Evolutionary conservation across 2,329 filamentous ascomycete genomes (phyloP).

Genomic region (Dryadomyces quercus-mongolicae): DNA sequence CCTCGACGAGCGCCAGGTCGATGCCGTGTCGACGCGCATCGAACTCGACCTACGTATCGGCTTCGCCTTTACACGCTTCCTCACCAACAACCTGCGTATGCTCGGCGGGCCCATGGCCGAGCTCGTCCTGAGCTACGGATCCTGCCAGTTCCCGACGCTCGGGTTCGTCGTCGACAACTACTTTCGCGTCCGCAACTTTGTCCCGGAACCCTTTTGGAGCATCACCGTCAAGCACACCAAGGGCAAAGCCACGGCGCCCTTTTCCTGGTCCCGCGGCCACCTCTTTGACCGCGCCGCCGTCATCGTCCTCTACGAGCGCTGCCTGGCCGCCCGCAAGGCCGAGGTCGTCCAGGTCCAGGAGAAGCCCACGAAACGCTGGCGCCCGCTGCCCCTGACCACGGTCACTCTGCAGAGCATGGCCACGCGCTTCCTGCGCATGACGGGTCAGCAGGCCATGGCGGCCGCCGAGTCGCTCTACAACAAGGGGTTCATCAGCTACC

Average conservation of each 20-base stretch:
- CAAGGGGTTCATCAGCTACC: constrained; percentile 94
- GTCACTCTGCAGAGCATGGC: constrained; percentile 96
- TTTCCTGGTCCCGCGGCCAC: constrained; percentile 69
- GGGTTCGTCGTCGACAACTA: constrained; percentile 97
- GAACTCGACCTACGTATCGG: constrained; percentile 90
- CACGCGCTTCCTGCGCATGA: constrained; percentile 79
- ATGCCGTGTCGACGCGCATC: constrained; percentile 78
- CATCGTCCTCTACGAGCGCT: constrained; percentile 74
- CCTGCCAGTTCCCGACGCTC: constrained; percentile 92
- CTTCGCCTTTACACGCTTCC: constrained; percentile 80
- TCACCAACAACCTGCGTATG: constrained; percentile 64
- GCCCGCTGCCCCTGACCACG: constrained; percentile 84
- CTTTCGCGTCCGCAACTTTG: constrained; percentile 85
- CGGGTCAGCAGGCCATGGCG: constrained; percentile 80
- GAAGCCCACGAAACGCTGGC: constrained; percentile 89
- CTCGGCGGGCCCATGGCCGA: constrained; percentile 56
- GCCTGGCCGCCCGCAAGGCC: constrained; percentile 62
- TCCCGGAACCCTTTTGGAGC: constrained; percentile 83
- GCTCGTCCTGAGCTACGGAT: constrained; percentile 70
- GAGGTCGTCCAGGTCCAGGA: constrained; percentile 76
- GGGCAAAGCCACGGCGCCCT: constrained; percentile 67
- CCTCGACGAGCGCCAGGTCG: constrained; percentile 75
- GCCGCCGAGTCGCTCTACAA: constrained; percentile 82
- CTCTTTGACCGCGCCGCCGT: constrained; percentile 81
- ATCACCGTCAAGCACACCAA: constrained; percentile 75